Base-by-base conservation (phyloP, 371 early-diverging fungal genomes). In the Saksenaea oblongispora region DNA sequence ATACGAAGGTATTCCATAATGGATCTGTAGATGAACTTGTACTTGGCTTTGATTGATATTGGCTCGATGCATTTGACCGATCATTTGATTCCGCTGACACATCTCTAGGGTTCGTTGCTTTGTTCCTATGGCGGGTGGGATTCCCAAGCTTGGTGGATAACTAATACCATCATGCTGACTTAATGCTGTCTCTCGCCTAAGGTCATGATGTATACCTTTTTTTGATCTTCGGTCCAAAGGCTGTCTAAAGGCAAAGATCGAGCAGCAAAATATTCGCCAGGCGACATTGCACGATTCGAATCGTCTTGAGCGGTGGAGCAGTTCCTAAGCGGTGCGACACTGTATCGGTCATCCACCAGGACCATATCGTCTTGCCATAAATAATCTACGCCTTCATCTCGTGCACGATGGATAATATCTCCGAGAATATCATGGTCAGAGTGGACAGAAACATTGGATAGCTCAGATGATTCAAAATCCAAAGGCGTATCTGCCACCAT, bases 211-310 rank as follows among this genome's bases (percentile, higher is more conserved):
- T 7, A 4, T 37, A 37, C 53, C 54, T 22, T 18, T 7, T 24
- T 11, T 28, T 62, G 28, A 10, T 24, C 57, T 26, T n/a, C 27
- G n/a, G 31, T 55, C 54, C 41, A 28, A 39, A 72, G 34, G 7
- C 64, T 65, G 31, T 64, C 35, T 3, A 74, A 53, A 1, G 78
- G 74, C n/a, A 77, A 44, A 14, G 78, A 74, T 18, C 69, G 54
- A 41, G 70, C 72, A n/a, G 62, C 67, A 63, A 74, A 77, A 44
- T 74, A 73, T 17, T 70, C 60, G 0, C 78, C 78, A 5, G 74
- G 72, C 18, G 74, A 74, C 17, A 66, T 58, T 24, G 63, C 24
- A 42, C 63, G 62, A 15, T 64, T 57, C 5, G 36, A 34, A 18
- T 53, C 26, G 10, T 42, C 36, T 13, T 42, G 34, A 27, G 4